These are phyloP conservation scores for Thelonectria discophora DNA, from an alignment of 2,329 filamentous ascomycete species.

Conservation along the genomic window DNA sequence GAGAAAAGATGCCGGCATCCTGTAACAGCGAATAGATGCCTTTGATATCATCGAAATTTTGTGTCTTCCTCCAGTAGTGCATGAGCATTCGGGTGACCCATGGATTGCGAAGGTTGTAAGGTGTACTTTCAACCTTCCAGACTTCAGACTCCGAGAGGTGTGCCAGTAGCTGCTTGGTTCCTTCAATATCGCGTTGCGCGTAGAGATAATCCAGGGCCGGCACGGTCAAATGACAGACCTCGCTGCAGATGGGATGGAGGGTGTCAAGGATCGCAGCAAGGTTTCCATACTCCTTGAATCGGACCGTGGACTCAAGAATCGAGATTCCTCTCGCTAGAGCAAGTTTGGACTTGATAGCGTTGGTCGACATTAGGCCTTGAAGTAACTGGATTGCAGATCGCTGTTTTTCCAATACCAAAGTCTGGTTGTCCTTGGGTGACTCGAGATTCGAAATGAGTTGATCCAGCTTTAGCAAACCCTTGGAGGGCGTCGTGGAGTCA, in stretches of 20 bases:
- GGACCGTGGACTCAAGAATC: conserved; percentile 38
- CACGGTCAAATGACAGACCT: conserved; percentile 36
- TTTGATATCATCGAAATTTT: conserved; percentile 36
- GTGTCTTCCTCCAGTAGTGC: conserved; percentile 41
- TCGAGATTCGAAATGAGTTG: conserved; percentile 27
- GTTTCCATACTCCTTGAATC: conserved; percentile 29
- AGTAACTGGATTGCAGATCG: conserved; percentile 33
- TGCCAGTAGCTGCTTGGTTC: conserved; percentile 26
- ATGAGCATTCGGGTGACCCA: conserved; percentile 38
- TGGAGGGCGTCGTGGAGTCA: not conserved
- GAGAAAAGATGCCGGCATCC: conserved; percentile 41
- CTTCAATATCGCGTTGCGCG: conserved; percentile 26
- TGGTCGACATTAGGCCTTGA: conserved; percentile 26
- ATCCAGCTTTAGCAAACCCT: conserved; percentile 19
- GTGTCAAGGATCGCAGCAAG: conserved; percentile 34
- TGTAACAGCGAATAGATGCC: conserved; percentile 42
- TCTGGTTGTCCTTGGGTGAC: not conserved
- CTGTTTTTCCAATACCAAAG: conserved; percentile 11
- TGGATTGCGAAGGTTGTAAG: conserved; percentile 23
- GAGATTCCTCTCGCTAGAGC: conserved; percentile 32
- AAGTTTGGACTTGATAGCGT: conserved; percentile 21
- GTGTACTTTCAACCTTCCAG: conserved; percentile 3
- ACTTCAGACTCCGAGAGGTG: conserved; percentile 24
- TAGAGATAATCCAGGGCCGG: conserved; percentile 37
- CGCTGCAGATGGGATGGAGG: conserved; percentile 35